These are phyloP conservation scores for Ganoderma lingzhi DNA, from an alignment of 1,284 basidiomycete genomes.

Conservation along the genomic window DNA sequence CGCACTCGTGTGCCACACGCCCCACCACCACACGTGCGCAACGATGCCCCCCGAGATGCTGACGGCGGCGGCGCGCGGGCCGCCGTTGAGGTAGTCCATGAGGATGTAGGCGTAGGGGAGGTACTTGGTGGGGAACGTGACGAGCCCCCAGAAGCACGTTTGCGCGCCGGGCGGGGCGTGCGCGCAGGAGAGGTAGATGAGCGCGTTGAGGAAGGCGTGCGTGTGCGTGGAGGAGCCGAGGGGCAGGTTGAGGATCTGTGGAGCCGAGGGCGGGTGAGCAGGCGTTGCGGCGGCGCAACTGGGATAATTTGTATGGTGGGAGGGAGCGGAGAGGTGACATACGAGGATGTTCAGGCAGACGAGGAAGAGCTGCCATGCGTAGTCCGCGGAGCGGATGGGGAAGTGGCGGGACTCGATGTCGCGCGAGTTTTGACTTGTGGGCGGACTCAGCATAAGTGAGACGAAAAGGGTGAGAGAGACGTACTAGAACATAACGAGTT, in stretches of 20 bases:
- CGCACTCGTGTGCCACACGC: constrained; percentile 54
- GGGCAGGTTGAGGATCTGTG: constrained; percentile 69
- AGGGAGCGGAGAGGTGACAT: constrained; percentile 9
- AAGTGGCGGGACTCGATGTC: constrained; percentile 74
- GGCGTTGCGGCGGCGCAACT: not conserved
- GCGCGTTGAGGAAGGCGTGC: constrained; percentile 71
- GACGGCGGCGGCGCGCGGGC: constrained; percentile 62
- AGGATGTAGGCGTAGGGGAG: constrained; percentile 80
- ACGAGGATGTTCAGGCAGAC: constrained; percentile 53
- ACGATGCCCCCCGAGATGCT: constrained; percentile 76
- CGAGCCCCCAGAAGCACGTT: constrained; percentile 78
- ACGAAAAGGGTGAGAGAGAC: not conserved
- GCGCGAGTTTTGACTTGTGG: constrained; percentile 69
- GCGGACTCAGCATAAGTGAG: not conserved
- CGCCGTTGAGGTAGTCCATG: constrained; percentile 75
- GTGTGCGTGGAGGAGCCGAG: constrained; percentile 65
- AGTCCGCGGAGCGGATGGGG: constrained; percentile 67
- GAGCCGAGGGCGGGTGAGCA: not conserved
- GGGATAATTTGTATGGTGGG: not conserved
- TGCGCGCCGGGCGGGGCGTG: constrained; percentile 72
- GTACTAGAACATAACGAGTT: constrained; percentile 82
- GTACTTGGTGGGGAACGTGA: constrained; percentile 76
- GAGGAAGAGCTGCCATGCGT: constrained; percentile 76
- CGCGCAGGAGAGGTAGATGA: constrained; percentile 73
- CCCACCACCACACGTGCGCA: constrained; percentile 85